These are phyloP conservation scores for Comarum palustre DNA, from an alignment of 306 rosid species.

Conservation along the genomic window DNA sequence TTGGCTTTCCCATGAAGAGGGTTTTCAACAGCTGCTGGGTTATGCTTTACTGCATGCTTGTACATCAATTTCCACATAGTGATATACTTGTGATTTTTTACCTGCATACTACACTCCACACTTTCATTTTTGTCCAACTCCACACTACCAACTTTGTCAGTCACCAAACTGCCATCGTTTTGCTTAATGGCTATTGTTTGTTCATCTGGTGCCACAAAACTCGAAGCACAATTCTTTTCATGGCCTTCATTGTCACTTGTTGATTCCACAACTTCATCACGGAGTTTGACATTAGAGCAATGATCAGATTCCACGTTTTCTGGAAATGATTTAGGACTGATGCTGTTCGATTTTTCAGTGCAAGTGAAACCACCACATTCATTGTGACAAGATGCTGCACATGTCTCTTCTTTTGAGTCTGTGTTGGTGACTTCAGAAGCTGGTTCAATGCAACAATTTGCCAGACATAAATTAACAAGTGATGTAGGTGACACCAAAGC, in stretches of 20 bases:
- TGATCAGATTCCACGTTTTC: background rate
- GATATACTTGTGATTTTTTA: constrained; percentile 50
- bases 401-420: constrained; percentile 6
- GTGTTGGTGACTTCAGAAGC: constrained; percentile 1
- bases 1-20: constrained; percentile 29
- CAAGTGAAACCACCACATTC: constrained; percentile 21
- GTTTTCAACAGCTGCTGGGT: constrained; percentile 28
- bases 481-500: background rate
- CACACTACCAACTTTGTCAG: background rate
- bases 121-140: constrained; percentile 24
- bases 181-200: constrained; percentile 16
- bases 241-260: constrained; percentile 17
- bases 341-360: background rate
- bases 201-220: constrained; percentile 27
- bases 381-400: constrained; percentile 6
- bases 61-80: constrained; percentile 79
- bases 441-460: background rate
- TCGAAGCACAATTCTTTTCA: constrained; percentile 28
- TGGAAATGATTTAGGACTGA: constrained; percentile 11
- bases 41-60: constrained; percentile 60
- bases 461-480: background rate
- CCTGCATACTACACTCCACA: constrained; percentile 26
- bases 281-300: background rate
- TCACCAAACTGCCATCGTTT: constrained; percentile 8
- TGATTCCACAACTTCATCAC: constrained; percentile 21